Percentiles rank a stretch among this genome's conserved stretches.
phyloP scores from a whole-genome alignment of 805 yeast species.

The Lipomyces anomalus region DNA sequence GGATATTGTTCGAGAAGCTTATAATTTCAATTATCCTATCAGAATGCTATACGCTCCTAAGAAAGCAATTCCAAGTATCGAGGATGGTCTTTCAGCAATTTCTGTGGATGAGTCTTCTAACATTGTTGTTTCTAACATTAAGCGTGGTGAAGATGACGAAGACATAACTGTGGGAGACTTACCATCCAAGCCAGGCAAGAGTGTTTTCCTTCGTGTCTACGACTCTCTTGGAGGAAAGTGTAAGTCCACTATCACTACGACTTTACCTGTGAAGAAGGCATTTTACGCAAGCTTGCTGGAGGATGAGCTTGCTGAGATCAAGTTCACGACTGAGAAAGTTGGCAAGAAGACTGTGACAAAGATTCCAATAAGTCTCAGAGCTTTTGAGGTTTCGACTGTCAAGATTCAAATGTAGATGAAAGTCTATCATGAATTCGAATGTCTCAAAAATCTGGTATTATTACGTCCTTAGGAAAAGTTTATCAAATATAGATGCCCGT shows the following conservation, averaged over 20 bases:
- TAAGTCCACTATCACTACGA: constrained; percentile 45
- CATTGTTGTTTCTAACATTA: constrained; percentile 67
- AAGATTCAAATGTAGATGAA: constrained; percentile 37
- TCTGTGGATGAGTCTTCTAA: constrained; percentile 47
- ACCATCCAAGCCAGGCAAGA: constrained; percentile 41
- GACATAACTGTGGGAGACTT: constrained; percentile 36
- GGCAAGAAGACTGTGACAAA: constrained; percentile 23
- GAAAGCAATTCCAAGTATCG: constrained; percentile 20
- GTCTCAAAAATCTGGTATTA: no score
- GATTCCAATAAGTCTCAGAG: constrained; percentile 48
- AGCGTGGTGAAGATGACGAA: constrained; percentile 81
- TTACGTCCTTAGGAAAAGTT: no score
- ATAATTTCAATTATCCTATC: constrained; percentile 66
- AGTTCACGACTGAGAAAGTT: constrained; percentile 23
- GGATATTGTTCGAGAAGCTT: constrained; percentile 66
- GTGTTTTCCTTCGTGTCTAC: constrained; percentile 68
- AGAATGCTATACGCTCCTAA: constrained; percentile 22
- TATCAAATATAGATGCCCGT: no score
- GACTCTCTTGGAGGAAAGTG: constrained; percentile 83
- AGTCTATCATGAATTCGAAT: no score
- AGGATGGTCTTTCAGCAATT: constrained; percentile 33
- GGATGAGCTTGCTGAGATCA: constrained; percentile 36
- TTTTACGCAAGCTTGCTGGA: constrained; percentile 42
- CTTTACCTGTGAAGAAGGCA: constrained; percentile 48
- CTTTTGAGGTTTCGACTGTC: constrained; percentile 73